phyloP scores from a whole-genome alignment of 768 basidiomycete species.

The Naganishia vishniacii region DNA sequence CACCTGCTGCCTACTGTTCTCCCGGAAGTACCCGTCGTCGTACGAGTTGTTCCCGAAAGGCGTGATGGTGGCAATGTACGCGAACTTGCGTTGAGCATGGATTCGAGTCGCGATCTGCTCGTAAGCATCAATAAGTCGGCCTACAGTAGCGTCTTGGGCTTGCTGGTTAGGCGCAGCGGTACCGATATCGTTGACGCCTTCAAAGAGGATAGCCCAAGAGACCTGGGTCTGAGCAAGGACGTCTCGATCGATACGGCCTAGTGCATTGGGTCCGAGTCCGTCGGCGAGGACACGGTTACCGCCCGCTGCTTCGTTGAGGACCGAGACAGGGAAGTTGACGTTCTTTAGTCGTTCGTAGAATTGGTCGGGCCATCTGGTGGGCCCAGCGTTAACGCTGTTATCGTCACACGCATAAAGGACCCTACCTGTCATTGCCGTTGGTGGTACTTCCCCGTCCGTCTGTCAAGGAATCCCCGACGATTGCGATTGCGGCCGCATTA shows the following conservation, averaged over 20 bases:
- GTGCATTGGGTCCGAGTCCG: slow-evolving; percentile 49
- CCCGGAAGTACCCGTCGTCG: slow-evolving; percentile 32
- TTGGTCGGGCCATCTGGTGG: slow-evolving; percentile 54
- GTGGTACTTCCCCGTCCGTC: slow-evolving; percentile 55
- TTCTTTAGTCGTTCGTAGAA: slow-evolving; percentile 52
- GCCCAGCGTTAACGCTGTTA: too few relatives aligned
- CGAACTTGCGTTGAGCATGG: slow-evolving; percentile 52
- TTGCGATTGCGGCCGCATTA: slow-evolving; percentile 47
- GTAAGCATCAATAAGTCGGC: slow-evolving; percentile 53
- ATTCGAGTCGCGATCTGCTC: slow-evolving; percentile 53
- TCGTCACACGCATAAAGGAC: background rate
- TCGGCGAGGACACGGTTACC: slow-evolving; percentile 57
- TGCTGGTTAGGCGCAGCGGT: slow-evolving; percentile 47
- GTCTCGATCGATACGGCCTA: slow-evolving; percentile 54
- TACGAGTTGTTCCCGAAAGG: slow-evolving; percentile 51
- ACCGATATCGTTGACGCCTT: slow-evolving; percentile 58
- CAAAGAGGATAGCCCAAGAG: slow-evolving; percentile 55
- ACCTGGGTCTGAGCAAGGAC: slow-evolving; percentile 55
- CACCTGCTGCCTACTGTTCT: slow-evolving; percentile 52
- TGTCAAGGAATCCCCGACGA: slow-evolving; percentile 58
- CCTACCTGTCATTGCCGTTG: slow-evolving; percentile 53
- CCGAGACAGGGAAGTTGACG: slow-evolving; percentile 46
- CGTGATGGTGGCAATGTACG: slow-evolving; percentile 57
- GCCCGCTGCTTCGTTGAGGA: slow-evolving; percentile 56
- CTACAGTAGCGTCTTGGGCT: slow-evolving; percentile 50